phyloP scores from a whole-genome alignment of 345 rosid genomes.

The Moricandia arvensis region DNA sequence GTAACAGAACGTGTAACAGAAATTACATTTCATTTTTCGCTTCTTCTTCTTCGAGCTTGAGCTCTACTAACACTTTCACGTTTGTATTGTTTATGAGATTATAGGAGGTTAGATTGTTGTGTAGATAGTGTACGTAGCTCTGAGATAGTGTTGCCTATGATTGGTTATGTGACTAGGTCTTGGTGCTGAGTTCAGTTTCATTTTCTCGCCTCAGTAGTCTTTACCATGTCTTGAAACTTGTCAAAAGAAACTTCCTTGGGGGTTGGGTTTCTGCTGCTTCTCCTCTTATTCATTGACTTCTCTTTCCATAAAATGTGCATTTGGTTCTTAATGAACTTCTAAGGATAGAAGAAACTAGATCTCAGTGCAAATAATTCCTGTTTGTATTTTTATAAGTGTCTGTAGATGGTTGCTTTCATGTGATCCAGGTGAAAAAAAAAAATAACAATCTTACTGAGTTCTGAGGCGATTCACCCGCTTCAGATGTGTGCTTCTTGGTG shows the following conservation, averaged over 20 bases:
- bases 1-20: too few relatives aligned
- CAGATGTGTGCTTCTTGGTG: constrained; percentile 88
- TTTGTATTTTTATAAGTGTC: background rate
- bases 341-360: constrained; percentile 1
- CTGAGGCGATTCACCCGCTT: constrained; percentile 31
- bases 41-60: too few relatives aligned
- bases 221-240: background rate
- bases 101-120: background rate
- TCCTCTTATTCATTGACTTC: background rate
- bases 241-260: background rate
- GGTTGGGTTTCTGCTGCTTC: background rate
- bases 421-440: constrained; percentile 31
- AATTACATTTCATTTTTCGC: too few relatives aligned
- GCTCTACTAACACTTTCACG: too few relatives aligned
- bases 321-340: background rate
- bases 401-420: constrained; percentile 32
- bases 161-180: background rate
- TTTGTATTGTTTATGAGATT: constrained; percentile 6
- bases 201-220: background rate
- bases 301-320: background rate
- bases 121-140: background rate
- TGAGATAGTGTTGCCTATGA: background rate
- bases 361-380: background rate
- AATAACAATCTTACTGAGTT: constrained; percentile 30
- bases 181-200: constrained; percentile 7